Evolutionary conservation across 139 green algal genomes (phyloP), one percentile per base, ranked within the genome.

Genomic region (Tetraselmis striata): DNA sequence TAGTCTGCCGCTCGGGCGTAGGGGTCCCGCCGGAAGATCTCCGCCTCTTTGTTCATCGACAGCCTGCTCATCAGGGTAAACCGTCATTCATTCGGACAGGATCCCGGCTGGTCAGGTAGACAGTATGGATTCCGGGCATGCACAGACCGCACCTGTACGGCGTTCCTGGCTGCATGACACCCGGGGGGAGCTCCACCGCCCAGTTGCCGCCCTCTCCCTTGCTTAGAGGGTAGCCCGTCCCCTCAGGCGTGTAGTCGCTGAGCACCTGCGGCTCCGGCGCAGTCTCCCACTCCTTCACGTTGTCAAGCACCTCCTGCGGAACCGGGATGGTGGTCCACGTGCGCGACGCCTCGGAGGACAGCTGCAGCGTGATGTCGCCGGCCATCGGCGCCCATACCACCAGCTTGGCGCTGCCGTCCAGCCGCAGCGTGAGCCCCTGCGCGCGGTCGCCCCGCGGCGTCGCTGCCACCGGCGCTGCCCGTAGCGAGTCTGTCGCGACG

Each of bases 1-100:
- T 85, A 88, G 77, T 90, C 88, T 2, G 88, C 84, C 0, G 32
- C 23, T 28, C 88, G 82, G 2, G 90, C 89, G 30, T 84, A 88
- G 23, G 89, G 84, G 83, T 90, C 87, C 1, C 87, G 80, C 0
- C 84, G 74, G 45, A 67, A 67, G 45, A 67, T 67, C 45, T 67
- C 45, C 11, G 45, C 45, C 11, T 67, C 45, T 18, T 67, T 67
- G 45, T 67, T 67, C 45, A 67, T 67, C 5, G 45, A 67, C 45
- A 67, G 18, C 18, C 45, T 67, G 45, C 18, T n/a, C n/a, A n/a
- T n/a, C n/a, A n/a, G n/a, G n/a, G n/a, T n/a, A n/a, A n/a, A n/a
- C n/a, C n/a, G n/a, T n/a, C n/a, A n/a, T n/a, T n/a, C n/a, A n/a
- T n/a, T n/a, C n/a, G n/a, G n/a, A n/a, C n/a, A n/a, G n/a, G n/a